Percentiles rank a stretch among this genome's conserved stretches.
Conservation (phyloP, 2,329 filamentous ascomycete genomes). For the Penicillium sp. region DNA sequence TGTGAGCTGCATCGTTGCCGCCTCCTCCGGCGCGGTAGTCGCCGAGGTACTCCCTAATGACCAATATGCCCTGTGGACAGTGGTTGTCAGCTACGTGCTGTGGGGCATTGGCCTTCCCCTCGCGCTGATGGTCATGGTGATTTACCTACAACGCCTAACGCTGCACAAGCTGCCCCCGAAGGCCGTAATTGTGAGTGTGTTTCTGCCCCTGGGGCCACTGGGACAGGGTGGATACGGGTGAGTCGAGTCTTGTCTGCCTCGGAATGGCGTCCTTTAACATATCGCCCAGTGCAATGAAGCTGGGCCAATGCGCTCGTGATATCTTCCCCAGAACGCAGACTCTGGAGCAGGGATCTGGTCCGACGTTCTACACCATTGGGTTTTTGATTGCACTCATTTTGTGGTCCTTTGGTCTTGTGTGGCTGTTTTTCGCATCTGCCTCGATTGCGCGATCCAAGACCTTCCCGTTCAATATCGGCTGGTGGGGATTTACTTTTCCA, state of each 20-base stretch:
- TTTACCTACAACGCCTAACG: conserved; percentile 68
- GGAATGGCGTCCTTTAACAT: background rate
- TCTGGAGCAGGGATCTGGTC: conserved; percentile 30
- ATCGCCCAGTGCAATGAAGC: conserved; percentile 44
- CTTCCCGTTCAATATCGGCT: conserved; percentile 62
- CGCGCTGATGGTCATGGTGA: conserved; percentile 61
- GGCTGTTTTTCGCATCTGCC: conserved; percentile 41
- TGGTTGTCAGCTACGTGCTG: conserved; percentile 65
- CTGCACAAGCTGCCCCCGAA: conserved; percentile 66
- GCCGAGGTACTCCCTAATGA: conserved; percentile 57
- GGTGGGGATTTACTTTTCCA: conserved; percentile 62
- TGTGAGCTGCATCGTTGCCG: conserved; percentile 64
- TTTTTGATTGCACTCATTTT: conserved; percentile 39
- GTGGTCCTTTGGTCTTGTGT: conserved; percentile 42
- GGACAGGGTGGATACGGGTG: conserved; percentile 63
- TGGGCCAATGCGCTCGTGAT: conserved; percentile 47
- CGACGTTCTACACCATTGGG: conserved; percentile 36
- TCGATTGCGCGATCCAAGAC: conserved; percentile 34
- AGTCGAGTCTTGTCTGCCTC: conserved; percentile 1
- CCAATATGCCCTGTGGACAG: conserved; percentile 59
- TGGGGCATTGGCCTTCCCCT: conserved; percentile 65
- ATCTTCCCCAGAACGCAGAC: conserved; percentile 36
- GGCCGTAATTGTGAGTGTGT: conserved; percentile 66
- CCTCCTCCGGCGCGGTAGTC: conserved; percentile 62
- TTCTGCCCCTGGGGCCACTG: conserved; percentile 65